Percentiles rank a stretch among this genome's conserved stretches.
Evolutionary conservation across 208 protist species (phyloP).

Genomic region (Leishmania lainsoni): DNA sequence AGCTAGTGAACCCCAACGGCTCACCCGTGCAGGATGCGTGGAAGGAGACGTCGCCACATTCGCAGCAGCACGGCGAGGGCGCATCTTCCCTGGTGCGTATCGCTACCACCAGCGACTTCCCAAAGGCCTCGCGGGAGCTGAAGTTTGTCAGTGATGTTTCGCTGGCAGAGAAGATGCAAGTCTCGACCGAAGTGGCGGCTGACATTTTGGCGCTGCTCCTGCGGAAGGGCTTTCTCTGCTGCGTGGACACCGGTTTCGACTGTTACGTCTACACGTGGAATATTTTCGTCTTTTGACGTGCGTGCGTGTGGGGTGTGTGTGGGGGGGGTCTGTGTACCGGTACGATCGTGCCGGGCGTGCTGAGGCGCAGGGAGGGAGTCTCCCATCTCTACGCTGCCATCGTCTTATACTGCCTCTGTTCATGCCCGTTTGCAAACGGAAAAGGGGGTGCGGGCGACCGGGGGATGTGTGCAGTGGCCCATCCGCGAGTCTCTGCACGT

Average conservation of each 20-base stretch:
- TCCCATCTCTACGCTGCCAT: no score
- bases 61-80: neutral
- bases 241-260: slow-evolving; percentile 72
- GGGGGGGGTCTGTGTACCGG: neutral
- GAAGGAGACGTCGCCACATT: neutral
- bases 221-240: slow-evolving; percentile 62
- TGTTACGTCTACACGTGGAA: slow-evolving; percentile 82
- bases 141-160: slow-evolving; percentile 67
- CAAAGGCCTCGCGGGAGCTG: slow-evolving; percentile 31
- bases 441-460: neutral
- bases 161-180: slow-evolving; percentile 57
- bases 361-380: neutral
- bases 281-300: slow-evolving; percentile 69
- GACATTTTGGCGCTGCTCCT: slow-evolving; percentile 65
- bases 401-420: no score
- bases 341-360: neutral
- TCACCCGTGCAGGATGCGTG: slow-evolving; percentile 25
- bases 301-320: neutral
- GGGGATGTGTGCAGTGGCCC: neutral
- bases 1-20: slow-evolving; percentile 30
- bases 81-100: slow-evolving; percentile 19
- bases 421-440: neutral
- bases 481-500: neutral
- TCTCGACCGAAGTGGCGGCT: slow-evolving; percentile 51
- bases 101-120: slow-evolving; percentile 41